Evolutionary conservation across 2,329 filamentous ascomycete genomes (phyloP).

Genomic region (Apiospora aurea): DNA sequence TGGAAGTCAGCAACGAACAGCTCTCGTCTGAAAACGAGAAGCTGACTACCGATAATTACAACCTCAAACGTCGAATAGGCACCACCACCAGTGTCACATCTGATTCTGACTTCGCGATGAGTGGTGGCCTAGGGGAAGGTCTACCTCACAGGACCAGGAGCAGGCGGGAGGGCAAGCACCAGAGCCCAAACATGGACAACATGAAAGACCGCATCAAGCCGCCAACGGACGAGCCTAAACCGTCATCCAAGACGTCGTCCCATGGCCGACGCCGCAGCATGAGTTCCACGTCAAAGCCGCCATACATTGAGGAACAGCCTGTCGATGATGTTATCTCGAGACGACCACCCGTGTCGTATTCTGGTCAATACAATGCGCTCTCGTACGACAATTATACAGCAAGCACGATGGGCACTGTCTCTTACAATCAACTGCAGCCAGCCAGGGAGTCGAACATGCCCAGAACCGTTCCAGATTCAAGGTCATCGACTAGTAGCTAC

Average conservation of each 20-base stretch:
- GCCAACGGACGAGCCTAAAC: neutral
- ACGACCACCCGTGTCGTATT: neutral
- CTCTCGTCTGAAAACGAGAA: conserved; percentile 27
- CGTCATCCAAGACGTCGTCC: neutral
- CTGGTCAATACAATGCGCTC: neutral
- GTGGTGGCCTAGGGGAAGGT: conserved; percentile 23
- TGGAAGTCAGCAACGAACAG: neutral
- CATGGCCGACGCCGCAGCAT: conserved; percentile 13
- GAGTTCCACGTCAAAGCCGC: neutral
- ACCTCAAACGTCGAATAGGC: neutral
- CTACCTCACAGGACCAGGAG: conserved; percentile 20
- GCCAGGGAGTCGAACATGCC: neutral
- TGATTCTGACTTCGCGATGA: conserved; percentile 26
- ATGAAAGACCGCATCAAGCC: conserved; percentile 25
- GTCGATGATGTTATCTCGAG: neutral
- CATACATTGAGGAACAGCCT: conserved; percentile 19
- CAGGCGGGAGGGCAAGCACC: conserved; percentile 15
- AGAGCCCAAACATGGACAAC: neutral
- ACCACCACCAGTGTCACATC: neutral
- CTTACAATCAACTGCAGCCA: neutral
- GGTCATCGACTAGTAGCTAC: neutral
- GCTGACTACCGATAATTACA: conserved; percentile 21
- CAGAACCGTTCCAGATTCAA: neutral
- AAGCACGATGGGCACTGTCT: neutral
- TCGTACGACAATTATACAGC: neutral